Evolutionary conservation across 257 asterid genomes (phyloP), one percentile per base, ranked within the genome.

Genomic region (Primulina tabacum): DNA sequence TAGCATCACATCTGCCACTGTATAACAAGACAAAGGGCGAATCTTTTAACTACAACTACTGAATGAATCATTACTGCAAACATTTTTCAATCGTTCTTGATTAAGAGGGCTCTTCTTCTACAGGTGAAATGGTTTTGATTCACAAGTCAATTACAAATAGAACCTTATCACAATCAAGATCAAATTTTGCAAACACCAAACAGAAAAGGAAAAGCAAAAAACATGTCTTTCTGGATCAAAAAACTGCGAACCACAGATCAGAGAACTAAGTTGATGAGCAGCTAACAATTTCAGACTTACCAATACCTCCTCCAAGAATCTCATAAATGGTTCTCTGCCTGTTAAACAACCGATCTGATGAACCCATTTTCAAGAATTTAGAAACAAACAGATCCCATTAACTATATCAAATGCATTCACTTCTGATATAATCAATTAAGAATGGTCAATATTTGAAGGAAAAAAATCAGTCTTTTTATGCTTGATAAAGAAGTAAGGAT

Each of bases 1-100:
- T 67, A 90, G 77, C 64, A 93, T 73, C 76, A 90, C 89, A 87
- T 93, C 98, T 69, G 94, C 97, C 77, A 78, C 98, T 89, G 90
- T 69, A 66, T 75, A 71, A 30, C 70, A 73, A 8, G 37, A 40
- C 35, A 65, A 71, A 77, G 53, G 70, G 57, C 11, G 33, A 14
- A 14, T 40, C 52, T 56, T 14, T 56, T 6, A 58, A 73, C 55
- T 76, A 69, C 74, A 68, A 60, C 28, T 38, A 65, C 61, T 69
- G 59, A 70, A 35, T 43, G 18, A 14, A 43, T 11, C 53, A 38
- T 38, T 60, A 11, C 17, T 56, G 40, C 63, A 26, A 32, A 61
- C 28, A 64, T 59, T 62, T 47, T 55, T 9, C 52, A 52, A 6
- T 8, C 21, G 61, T 66, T 71, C 61, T 76, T 71, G 59, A 50